Base-by-base conservation (phyloP, 345 rosid species). In the Eucalyptus coolabah region DNA sequence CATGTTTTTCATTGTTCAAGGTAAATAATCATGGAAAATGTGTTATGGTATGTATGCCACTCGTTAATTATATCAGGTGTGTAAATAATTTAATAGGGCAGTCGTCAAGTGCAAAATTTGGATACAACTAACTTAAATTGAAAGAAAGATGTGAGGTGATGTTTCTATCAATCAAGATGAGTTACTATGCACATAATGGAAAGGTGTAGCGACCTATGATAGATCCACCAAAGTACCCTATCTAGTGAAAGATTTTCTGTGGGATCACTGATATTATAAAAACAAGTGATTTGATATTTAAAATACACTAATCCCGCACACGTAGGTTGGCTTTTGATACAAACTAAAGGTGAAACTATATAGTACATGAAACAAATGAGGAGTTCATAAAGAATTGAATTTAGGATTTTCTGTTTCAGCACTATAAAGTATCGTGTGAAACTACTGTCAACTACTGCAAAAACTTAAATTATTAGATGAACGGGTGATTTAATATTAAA, bases 361-460 rank as follows among this genome's bases (percentile, higher is more conserved):
- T 40, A 23, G 8, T 40, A 77, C 8, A 0, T 1, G 16, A 21
- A 24, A 13, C 9, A 40, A 21, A 77, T 40, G 7, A 37, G 5
- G 15, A 6, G 24, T 19, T 72, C 26, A 34, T 9, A 5, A 34
- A 77, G 3, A 21, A 37, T 69, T 40, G 15, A 21, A 40, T 24
- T 10, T 2, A 1, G 13, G 15, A 19, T 12, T 3, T 37, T 6
- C 14, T 72, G 3, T 7, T 77, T 3, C 13, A 24, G 4, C 1
- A 12, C 0, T 21, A 40, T 21, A 14, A 23, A 40, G 7, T 24
- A 37, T 1, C 1, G 24, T 2, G 5, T 37, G 9, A 9, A 1
- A 72, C 11, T 12, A 18, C 5, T 34, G 0, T 19, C 5, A 37
- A 37, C 1, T 34, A 2, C 0, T 5, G 8, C 37, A 72, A 72